Evolutionary conservation across 192 early-diverging fungal species (phyloP).

Genomic region (Pilobolus umbonatus): DNA sequence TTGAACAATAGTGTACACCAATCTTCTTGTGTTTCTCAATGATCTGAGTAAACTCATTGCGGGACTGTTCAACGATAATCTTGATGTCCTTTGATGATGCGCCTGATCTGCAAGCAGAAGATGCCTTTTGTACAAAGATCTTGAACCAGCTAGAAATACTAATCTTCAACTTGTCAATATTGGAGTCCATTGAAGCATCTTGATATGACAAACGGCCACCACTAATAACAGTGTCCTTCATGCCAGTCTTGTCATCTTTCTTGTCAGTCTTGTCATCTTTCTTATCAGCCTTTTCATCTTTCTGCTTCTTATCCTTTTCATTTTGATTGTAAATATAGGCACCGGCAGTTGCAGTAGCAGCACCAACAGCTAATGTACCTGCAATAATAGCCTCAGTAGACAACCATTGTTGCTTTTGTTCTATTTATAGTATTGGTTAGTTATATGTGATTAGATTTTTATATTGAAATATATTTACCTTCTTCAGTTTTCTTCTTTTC

Average conservation of each 20-base stretch:
- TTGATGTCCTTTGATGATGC: conserved; percentile 1
- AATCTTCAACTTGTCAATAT: conserved; percentile 4
- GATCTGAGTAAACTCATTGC: conserved; percentile 8
- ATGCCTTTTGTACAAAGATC: not conserved
- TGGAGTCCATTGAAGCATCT: not conserved
- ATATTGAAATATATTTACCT: not conserved
- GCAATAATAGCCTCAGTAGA: not conserved
- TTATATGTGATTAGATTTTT: not conserved
- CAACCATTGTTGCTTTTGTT: not conserved
- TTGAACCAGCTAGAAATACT: conserved; percentile 13
- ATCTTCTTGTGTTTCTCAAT: conserved; percentile 10
- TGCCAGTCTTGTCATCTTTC: too few relatives aligned
- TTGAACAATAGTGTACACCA: not conserved
- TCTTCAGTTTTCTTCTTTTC: conserved; percentile 1
- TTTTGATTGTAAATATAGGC: conserved; percentile 3
- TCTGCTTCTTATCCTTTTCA: not conserved
- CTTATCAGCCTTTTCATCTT: not conserved
- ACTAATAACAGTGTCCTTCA: too few relatives aligned
- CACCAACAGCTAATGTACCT: conserved; percentile 7
- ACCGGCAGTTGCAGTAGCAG: not conserved
- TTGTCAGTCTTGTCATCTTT: too few relatives aligned
- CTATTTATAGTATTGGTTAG: not conserved
- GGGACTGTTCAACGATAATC: not conserved
- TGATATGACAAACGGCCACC: too few relatives aligned
- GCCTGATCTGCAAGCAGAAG: not conserved